phyloP scores from a whole-genome alignment of 495 filamentous ascomycete genomes.

The Copromyces sp. region DNA sequence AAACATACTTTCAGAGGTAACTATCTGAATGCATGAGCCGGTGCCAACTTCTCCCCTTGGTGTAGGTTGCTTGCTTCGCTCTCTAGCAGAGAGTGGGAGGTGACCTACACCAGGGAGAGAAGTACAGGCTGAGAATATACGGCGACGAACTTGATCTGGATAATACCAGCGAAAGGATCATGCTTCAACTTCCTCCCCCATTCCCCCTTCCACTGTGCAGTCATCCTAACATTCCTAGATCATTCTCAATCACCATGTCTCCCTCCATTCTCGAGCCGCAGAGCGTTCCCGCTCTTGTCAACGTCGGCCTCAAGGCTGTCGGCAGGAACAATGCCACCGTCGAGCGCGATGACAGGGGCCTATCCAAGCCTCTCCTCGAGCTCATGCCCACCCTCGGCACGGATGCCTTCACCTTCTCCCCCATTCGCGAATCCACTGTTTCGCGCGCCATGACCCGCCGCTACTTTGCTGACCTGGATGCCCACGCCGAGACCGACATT shows the following conservation, averaged over 20 bases:
- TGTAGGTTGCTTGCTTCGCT: neutral
- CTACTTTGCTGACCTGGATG: conserved; percentile 84
- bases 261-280: conserved; percentile 45
- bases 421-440: conserved; percentile 83
- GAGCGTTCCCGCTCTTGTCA: conserved; percentile 18
- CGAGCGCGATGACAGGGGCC: conserved; percentile 27
- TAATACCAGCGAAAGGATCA: conserved; percentile 99
- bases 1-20: conserved; percentile 24
- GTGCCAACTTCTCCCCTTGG: conserved; percentile 17
- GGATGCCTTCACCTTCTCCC: conserved; percentile 66
- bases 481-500: conserved; percentile 82
- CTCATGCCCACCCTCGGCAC: conserved; percentile 41
- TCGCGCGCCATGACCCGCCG: conserved; percentile 85
- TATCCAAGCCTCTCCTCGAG: conserved; percentile 48
- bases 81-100: neutral
- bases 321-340: conserved; percentile 28
- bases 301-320: conserved; percentile 17
- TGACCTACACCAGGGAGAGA: neutral
- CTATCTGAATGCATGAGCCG: conserved; percentile 34
- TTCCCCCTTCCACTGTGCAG: conserved; percentile 12
- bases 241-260: conserved; percentile 46
- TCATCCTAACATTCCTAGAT: conserved; percentile 29
- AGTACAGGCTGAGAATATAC: conserved; percentile 83
- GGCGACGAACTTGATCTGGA: conserved; percentile 94
- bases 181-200: conserved; percentile 44